Percentiles rank a stretch among this genome's conserved stretches.
Evolutionary conservation across 2,329 filamentous ascomycete genomes (phyloP).

Genomic region (Bipolaris sorokiniana): DNA sequence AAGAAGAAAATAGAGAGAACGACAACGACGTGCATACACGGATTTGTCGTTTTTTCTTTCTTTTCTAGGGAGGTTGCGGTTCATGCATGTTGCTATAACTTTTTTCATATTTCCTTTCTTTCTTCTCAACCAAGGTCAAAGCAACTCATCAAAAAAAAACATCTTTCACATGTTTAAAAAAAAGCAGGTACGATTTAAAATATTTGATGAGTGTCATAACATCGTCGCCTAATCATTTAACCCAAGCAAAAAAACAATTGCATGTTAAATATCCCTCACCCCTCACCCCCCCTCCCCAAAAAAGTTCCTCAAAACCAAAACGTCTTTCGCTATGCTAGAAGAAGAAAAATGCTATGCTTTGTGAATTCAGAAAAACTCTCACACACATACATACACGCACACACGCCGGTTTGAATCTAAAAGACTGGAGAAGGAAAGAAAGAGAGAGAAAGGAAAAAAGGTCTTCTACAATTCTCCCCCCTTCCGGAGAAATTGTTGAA

Average conservation of each 20-base stretch:
- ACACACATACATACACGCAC: not conserved
- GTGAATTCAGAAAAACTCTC: not conserved
- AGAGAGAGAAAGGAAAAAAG: not conserved
- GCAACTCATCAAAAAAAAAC: too few relatives aligned
- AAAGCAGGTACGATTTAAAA: conserved; percentile 1
- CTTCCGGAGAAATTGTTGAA: not conserved
- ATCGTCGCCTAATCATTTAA: conserved; percentile 20
- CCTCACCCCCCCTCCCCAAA: too few relatives aligned
- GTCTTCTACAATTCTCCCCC: conserved; percentile 5
- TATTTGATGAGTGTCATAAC: conserved; percentile 20
- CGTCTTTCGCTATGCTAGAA: not conserved
- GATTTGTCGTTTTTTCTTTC: too few relatives aligned
- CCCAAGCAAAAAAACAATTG: not conserved
- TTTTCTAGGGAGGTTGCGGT: too few relatives aligned
- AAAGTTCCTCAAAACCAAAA: too few relatives aligned
- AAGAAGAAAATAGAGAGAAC: too few relatives aligned
- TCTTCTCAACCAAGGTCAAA: too few relatives aligned
- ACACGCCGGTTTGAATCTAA: not conserved
- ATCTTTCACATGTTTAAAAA: not conserved
- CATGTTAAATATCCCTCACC: too few relatives aligned
- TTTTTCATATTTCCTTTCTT: too few relatives aligned
- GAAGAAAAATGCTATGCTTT: conserved; percentile 1
- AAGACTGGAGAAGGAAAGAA: not conserved
- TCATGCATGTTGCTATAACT: too few relatives aligned
- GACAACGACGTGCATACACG: too few relatives aligned